phyloP scores from a whole-genome alignment of 2,329 filamentous ascomycete genomes.

The Colletotrichum australisinense region DNA sequence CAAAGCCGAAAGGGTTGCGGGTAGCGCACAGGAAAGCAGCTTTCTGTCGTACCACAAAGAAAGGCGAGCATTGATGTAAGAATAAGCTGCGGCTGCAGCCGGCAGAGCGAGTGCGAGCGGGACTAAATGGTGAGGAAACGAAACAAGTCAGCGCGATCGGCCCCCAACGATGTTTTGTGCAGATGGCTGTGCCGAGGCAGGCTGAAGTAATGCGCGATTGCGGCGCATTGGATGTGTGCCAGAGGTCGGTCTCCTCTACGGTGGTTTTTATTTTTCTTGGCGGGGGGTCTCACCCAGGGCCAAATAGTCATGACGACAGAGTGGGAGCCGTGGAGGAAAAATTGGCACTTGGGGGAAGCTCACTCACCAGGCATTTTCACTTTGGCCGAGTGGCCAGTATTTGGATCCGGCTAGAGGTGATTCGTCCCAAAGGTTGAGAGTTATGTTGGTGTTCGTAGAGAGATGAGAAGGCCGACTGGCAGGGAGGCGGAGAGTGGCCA shows the following conservation, averaged over 20 bases:
- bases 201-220: constrained; percentile 14
- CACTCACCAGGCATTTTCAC: constrained; percentile 31
- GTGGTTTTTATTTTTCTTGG: background rate
- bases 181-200: background rate
- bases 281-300: background rate
- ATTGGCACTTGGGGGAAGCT: background rate
- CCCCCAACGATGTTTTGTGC: background rate
- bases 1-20: constrained; percentile 54
- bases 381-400: background rate
- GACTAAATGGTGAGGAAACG: constrained; percentile 48
- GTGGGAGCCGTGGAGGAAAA: background rate
- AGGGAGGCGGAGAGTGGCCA: background rate
- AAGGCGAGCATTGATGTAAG: constrained; percentile 81
- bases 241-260: background rate
- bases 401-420: background rate
- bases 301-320: background rate
- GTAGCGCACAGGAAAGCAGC: constrained; percentile 67
- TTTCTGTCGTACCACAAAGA: constrained; percentile 74
- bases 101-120: constrained; percentile 67
- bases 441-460: background rate
- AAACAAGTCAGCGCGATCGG: constrained; percentile 17
- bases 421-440: background rate
- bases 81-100: constrained; percentile 73
- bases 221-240: background rate
- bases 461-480: background rate